A percentile compares a stretch with the other conserved stretches of the same genome.
Evolutionary conservation across 305 asterid species (phyloP).

Genomic region (Rubia peregrina): DNA sequence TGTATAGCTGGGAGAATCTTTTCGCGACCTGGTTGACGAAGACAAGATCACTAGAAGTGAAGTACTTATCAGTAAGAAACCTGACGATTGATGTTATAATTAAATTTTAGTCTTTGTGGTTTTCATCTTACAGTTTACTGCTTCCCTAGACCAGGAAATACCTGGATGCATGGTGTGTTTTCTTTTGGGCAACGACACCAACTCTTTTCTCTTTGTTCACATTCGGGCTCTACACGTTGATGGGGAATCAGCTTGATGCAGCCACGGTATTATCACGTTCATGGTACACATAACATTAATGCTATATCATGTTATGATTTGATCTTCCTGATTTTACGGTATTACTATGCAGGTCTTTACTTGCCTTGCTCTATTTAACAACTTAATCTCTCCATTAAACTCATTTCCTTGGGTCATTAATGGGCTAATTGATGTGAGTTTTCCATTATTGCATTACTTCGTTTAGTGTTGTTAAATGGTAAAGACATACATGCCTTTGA

Average conservation of each 20-base stretch:
- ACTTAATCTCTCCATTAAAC: constrained; percentile 88
- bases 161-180: constrained; percentile 96
- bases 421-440: constrained; percentile 92
- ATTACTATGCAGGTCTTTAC: constrained; percentile 81
- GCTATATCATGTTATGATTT: neutral
- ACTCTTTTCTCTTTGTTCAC: constrained; percentile 91
- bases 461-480: constrained; percentile 11
- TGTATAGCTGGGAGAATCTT: constrained; percentile 93
- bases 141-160: constrained; percentile 71
- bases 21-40: constrained; percentile 76
- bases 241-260: constrained; percentile 94
- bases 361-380: constrained; percentile 90
- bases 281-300: neutral
- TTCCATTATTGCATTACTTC: neutral
- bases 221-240: constrained; percentile 81
- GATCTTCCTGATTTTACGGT: constrained; percentile 14
- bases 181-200: constrained; percentile 99
- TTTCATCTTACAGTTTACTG: constrained; percentile 10
- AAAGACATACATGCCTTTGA: neutral
- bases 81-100: neutral
- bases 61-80: constrained; percentile 62
- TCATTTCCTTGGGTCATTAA: constrained; percentile 99
- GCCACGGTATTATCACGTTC: constrained; percentile 64
- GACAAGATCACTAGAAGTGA: constrained; percentile 81
- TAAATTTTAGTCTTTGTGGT: neutral